Conservation (phyloP, 805 yeast genomes). For the Kluyveromyces nonfermentans region DNA sequence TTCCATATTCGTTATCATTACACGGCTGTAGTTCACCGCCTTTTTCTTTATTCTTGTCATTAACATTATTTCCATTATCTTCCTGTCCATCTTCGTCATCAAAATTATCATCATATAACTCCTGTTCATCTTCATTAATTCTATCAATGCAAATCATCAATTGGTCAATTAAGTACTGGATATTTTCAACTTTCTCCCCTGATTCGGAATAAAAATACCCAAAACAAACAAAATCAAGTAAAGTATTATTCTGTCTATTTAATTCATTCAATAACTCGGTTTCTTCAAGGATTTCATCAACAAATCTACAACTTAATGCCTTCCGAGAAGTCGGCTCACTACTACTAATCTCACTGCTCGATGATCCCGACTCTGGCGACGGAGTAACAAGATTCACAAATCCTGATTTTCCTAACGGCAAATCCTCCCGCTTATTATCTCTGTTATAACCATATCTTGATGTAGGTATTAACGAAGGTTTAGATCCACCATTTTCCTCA, state of each 20-base stretch:
- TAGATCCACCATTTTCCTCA: not conserved
- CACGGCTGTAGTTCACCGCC: constrained; percentile 8
- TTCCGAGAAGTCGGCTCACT: constrained; percentile 3
- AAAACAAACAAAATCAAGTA: constrained; percentile 42
- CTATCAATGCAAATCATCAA: constrained; percentile 20
- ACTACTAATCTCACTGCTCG: not conserved
- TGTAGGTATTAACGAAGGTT: constrained; percentile 2
- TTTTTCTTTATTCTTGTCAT: not conserved
- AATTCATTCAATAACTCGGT: constrained; percentile 30
- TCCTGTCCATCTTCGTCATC: constrained; percentile 3
- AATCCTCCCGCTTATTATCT: not conserved
- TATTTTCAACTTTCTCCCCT: constrained; percentile 15
- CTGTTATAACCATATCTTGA: not conserved
- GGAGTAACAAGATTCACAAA: not conserved
- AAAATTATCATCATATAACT: not conserved
- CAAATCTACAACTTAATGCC: constrained; percentile 23
- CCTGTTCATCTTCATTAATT: constrained; percentile 9
- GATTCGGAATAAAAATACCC: constrained; percentile 30
- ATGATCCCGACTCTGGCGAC: not conserved
- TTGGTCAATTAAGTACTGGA: constrained; percentile 25
- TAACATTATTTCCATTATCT: constrained; percentile 3
- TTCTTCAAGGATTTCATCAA: constrained; percentile 31
- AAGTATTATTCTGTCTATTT: constrained; percentile 30
- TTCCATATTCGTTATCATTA: constrained; percentile 16
- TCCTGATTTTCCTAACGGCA: not conserved